Evolutionary conservation across 2,329 filamentous ascomycete species (phyloP).

Genomic region (Xylogone sp.): DNA sequence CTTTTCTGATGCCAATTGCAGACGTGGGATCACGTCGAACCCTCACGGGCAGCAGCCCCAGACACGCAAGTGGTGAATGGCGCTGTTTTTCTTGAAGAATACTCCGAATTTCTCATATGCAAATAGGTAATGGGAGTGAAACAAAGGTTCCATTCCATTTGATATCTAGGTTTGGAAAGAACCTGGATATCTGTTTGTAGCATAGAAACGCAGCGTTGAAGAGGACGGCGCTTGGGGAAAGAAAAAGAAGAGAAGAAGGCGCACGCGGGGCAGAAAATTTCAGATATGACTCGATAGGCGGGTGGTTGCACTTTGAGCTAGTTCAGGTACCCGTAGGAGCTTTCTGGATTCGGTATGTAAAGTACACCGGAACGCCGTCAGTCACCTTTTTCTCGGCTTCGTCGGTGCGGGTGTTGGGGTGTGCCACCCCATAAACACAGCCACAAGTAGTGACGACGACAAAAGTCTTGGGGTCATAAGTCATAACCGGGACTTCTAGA

Average conservation of each 20-base stretch:
- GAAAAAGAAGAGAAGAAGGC: slow-evolving; percentile 21
- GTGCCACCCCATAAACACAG: too few relatives aligned
- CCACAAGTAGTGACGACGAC: not conserved
- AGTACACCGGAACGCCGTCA: too few relatives aligned
- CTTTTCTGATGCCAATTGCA: slow-evolving; percentile 94
- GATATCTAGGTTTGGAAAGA: slow-evolving; percentile 27
- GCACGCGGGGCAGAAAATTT: slow-evolving; percentile 1
- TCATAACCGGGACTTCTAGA: too few relatives aligned
- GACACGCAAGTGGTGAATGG: too few relatives aligned
- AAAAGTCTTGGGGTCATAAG: too few relatives aligned
- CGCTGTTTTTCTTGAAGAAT: slow-evolving; percentile 91
- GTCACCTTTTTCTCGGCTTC: too few relatives aligned
- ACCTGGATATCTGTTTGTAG: slow-evolving; percentile 65
- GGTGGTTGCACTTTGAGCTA: not conserved
- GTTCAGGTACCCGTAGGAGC: not conserved
- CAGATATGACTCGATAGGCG: too few relatives aligned
- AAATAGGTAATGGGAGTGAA: too few relatives aligned
- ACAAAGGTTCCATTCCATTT: slow-evolving; percentile 22
- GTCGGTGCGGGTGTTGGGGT: not conserved
- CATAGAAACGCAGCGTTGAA: slow-evolving; percentile 95
- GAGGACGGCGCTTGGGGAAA: slow-evolving; percentile 71
- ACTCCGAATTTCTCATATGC: slow-evolving; percentile 99
- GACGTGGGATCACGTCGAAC: slow-evolving; percentile 77
- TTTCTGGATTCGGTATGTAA: too few relatives aligned
- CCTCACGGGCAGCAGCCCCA: slow-evolving; percentile 90